These are phyloP conservation scores for Penicillium maclennaniae DNA, from an alignment of 495 filamentous ascomycete species.

Conservation along the genomic window DNA sequence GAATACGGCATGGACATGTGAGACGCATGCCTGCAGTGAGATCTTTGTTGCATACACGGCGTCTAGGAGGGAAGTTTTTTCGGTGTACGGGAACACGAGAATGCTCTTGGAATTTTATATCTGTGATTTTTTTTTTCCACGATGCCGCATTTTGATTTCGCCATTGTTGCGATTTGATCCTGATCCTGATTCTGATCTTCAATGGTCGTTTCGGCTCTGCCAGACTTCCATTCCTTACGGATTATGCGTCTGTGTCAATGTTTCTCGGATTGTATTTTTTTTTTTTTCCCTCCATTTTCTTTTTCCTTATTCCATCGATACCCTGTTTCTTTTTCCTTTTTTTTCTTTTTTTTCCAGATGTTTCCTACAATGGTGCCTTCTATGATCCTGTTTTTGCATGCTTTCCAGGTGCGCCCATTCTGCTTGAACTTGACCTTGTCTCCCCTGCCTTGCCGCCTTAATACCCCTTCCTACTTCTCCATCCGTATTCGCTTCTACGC, in stretches of 20 bases:
- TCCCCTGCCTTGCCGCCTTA: background rate
- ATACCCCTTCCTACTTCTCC: background rate
- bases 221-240: background rate
- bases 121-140: background rate
- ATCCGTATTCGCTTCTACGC: background rate
- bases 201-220: background rate
- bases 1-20: conserved; percentile 81
- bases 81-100: conserved; percentile 34
- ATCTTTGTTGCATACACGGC: conserved; percentile 43
- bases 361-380: background rate
- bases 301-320: conserved; percentile 33
- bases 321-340: conserved; percentile 34
- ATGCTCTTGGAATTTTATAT: conserved; percentile 16
- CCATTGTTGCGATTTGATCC: conserved; percentile 9
- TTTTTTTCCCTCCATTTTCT: conserved; percentile 9
- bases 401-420: background rate
- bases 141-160: conserved; percentile 13
- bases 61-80: conserved; percentile 30
- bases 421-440: background rate
- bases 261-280: conserved; percentile 6
- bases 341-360: conserved; percentile 5
- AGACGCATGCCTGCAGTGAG: conserved; percentile 16
- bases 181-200: background rate
- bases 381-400: conserved; percentile 8
- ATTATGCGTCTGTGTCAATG: too few species aligned